Conservation (phyloP, 169 alveolate species). For the Plasmodium vivax region DNA sequence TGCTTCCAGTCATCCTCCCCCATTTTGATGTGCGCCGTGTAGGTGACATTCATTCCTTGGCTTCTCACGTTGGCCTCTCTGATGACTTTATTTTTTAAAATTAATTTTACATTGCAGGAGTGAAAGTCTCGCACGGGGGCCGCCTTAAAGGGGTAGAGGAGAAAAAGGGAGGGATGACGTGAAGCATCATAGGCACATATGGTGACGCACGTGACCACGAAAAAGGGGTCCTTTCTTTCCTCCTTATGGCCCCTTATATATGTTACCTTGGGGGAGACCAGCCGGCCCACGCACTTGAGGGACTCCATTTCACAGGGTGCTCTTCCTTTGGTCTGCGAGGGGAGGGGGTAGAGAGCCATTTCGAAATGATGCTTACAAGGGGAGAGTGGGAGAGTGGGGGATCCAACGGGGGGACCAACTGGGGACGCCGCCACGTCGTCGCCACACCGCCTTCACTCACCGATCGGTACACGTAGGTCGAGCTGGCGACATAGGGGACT, state of each 20-base stretch:
- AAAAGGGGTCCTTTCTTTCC: neutral
- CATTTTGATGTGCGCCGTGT: slow-evolving; percentile 59
- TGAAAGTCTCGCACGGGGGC: slow-evolving; percentile 11
- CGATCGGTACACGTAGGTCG: slow-evolving; percentile 55
- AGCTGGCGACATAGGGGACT: slow-evolving; percentile 17
- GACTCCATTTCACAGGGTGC: slow-evolving; percentile 25
- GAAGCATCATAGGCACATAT: neutral
- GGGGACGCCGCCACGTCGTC: neutral
- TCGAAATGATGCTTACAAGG: neutral
- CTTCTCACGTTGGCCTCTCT: slow-evolving; percentile 35
- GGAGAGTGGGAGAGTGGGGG: no score
- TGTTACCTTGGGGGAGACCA: slow-evolving; percentile 31
- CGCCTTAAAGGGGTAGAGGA: neutral
- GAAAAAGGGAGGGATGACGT: neutral
- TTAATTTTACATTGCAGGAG: slow-evolving; percentile 40
- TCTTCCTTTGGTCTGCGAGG: slow-evolving; percentile 22
- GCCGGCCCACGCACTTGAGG: slow-evolving; percentile 43
- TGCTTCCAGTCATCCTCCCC: slow-evolving; percentile 21
- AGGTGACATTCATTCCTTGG: slow-evolving; percentile 22
- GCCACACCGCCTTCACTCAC: slow-evolving; percentile 6
- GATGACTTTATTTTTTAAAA: slow-evolving; percentile 25
- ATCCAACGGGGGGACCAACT: neutral
- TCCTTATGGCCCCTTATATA: neutral
- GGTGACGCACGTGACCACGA: neutral
- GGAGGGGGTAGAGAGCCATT: neutral